Base-by-base conservation (phyloP, 2,329 filamentous ascomycete genomes). In the Trichoderma sp. region DNA sequence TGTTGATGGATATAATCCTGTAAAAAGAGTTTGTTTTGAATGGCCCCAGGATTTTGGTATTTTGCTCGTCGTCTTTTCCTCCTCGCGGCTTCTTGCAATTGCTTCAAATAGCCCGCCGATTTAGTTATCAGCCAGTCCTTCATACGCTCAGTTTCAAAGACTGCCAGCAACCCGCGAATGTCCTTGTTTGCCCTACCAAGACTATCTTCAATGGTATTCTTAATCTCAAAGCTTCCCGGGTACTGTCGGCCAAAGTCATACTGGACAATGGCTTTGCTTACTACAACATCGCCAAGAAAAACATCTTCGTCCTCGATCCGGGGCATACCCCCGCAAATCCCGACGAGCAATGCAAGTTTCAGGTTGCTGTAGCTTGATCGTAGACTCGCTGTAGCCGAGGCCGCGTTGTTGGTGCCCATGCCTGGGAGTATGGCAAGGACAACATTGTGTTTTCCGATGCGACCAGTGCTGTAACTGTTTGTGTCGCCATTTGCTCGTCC, bases 261-360 rank as follows among this genome's bases (percentile, higher is more conserved):
- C 70, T 79, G 75, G 15, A 81, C 28, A 34, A 81, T 55, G 3
- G 59, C 73, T 3, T 75, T 76, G 66, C 79, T 79, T 36, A 81
- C 73, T 8, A 82, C 72, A 0, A 83, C 80, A 57, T 83, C 79
- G 1, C 82, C 81, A 0, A 82, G 72, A 0, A 80, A 32, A 0
- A 77, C 67, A 36, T 78, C 74, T 0, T 50, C 3, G 11, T 11
- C 36, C 0, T 28, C 4, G 0, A 34, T 61, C 0, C 39, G 30
- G 1, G 82, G 81, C 6, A 81, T 76, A 11, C 80, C 83, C 0
- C 82, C 84, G 58, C 83, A 85, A 3, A 85, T 77, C 0, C 83
- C 84, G 3, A 81, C 79, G 0, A 85, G 58, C 0, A 85, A 32
- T 0, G 73, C 79, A 0, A 84, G 73, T 26, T 75, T 77, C 4